Evolutionary conservation across 225 moss, liverwort and hornwort species (phyloP), one percentile per base, ranked within the genome.

Genomic region (Polytrichum formosum): DNA sequence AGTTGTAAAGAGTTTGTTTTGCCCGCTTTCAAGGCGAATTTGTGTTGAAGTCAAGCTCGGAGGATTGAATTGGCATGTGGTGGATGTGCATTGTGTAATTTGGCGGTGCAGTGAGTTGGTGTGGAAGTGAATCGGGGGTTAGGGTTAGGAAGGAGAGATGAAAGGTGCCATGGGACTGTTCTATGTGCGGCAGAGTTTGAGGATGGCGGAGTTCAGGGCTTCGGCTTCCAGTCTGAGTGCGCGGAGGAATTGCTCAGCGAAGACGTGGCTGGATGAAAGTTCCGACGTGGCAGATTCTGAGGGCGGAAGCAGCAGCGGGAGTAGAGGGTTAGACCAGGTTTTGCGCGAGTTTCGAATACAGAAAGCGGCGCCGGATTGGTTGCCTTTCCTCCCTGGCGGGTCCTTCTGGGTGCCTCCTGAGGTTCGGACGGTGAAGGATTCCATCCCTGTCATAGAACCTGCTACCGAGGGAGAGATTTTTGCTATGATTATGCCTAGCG

Each of bases 351-450:
- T 91, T 71, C 88, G 91, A 53, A 89, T 93, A 64, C 82, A 87
- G 68, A 87, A 87, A 71, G 90, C 93, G 29, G 84, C 91, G 37
- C 93, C 93, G 4, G 87, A 90, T 74, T 93, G 91, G 93, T 65
- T 91, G 31, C 93, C 91, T 1, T 64, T 91, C 59, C 83, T 90
- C 60, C 89, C 89, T 18, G 93, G 87, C 61, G 80, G 89, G 31
- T 91, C 91, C 5, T 93, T 88, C 53, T 93, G 93, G 93, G 82
- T 91, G 71, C 91, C 90, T 28, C 90, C 90, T 2, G 91, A 87
- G 69, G 77, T 81, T 17, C 67, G 77, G 7, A 55, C 62, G 6
- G 73, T 55, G 60, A 74, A 81, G 28, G 74, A 75, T 1, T 28
- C 74, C 30, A 66, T 83, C 1, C 64, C 63, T 0, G 77, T 79